Percentiles rank a stretch among this genome's conserved stretches.
phyloP scores from a whole-genome alignment of 2,329 filamentous ascomycete species.

The Diplodia seriata region DNA sequence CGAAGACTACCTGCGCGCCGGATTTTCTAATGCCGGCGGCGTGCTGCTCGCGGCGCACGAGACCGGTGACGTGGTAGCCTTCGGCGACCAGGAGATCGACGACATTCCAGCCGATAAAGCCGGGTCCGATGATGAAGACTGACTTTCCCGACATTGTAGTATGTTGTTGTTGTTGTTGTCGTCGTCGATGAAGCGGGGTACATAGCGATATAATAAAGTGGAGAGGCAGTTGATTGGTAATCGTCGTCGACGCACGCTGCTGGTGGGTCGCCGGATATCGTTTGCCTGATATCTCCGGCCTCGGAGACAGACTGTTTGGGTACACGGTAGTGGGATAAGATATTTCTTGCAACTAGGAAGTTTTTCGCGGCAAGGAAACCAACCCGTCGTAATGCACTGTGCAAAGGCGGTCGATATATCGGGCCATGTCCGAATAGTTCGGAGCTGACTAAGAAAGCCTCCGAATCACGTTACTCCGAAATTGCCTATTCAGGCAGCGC shows the following conservation, averaged over 20 bases:
- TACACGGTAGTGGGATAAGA: too few species aligned
- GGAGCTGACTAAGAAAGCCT: slow-evolving; percentile 14
- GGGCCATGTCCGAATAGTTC: background rate
- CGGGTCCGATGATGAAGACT: slow-evolving; percentile 55
- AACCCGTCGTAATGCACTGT: too few species aligned
- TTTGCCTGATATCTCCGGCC: background rate
- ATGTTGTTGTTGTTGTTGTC: background rate
- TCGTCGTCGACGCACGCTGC: background rate
- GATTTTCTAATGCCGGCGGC: slow-evolving; percentile 47
- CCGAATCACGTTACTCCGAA: slow-evolving; percentile 17
- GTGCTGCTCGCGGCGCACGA: slow-evolving; percentile 51
- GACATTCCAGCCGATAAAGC: slow-evolving; percentile 58
- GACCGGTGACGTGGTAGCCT: slow-evolving; percentile 52
- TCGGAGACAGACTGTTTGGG: too few species aligned
- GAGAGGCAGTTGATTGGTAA: background rate
- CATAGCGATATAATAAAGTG: background rate
- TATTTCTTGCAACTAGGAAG: too few species aligned
- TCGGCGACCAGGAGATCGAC: slow-evolving; percentile 54
- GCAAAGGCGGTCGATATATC: too few species aligned
- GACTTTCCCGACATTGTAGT: slow-evolving; percentile 33
- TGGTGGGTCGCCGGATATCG: slow-evolving; percentile 13
- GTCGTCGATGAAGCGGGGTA: background rate
- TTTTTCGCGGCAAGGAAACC: too few species aligned
- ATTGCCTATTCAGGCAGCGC: background rate
- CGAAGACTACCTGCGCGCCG: slow-evolving; percentile 50